Evolutionary conservation across 805 yeast genomes (phyloP).

Genomic region (Wickerhamomyces strasburgensis): DNA sequence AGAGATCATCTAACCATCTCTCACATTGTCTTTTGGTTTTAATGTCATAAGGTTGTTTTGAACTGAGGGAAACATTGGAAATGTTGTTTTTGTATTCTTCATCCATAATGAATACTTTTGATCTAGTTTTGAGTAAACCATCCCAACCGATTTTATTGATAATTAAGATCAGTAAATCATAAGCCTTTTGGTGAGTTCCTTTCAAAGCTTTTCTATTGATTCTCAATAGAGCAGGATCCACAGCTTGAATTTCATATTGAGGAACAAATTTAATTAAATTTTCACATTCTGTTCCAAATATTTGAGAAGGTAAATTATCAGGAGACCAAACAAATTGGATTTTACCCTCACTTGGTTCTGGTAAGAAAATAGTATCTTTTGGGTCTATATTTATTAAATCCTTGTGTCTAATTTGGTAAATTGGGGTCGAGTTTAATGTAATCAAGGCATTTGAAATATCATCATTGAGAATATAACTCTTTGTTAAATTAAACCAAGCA

Average conservation of each 20-base stretch:
- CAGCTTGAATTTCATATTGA: slow-evolving; percentile 32
- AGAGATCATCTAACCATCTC: slow-evolving; percentile 73
- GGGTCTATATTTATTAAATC: slow-evolving; percentile 42
- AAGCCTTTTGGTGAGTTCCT: slow-evolving; percentile 55
- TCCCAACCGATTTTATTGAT: slow-evolving; percentile 81
- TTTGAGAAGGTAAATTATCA: slow-evolving; percentile 20
- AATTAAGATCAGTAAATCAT: slow-evolving; percentile 65
- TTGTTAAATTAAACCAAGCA: slow-evolving; percentile 63
- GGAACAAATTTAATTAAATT: slow-evolving; percentile 20
- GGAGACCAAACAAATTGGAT: slow-evolving; percentile 42
- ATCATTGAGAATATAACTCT: slow-evolving; percentile 50
- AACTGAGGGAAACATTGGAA: slow-evolving; percentile 19
- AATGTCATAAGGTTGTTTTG: slow-evolving; percentile 7
- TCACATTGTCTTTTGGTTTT: slow-evolving; percentile 58
- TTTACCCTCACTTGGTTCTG: slow-evolving; percentile 51
- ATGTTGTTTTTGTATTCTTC: slow-evolving; percentile 51
- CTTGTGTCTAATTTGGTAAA: slow-evolving; percentile 39
- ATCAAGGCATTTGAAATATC: slow-evolving; percentile 58
- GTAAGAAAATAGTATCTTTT: slow-evolving; percentile 40
- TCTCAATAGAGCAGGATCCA: slow-evolving; percentile 43
- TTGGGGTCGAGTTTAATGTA: slow-evolving; percentile 71
- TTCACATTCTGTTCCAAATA: slow-evolving; percentile 25
- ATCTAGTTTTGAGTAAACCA: slow-evolving; percentile 56
- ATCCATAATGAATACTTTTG: slow-evolving; percentile 77
- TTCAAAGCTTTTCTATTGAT: slow-evolving; percentile 47